phyloP scores from a whole-genome alignment of 768 basidiomycete genomes.

The Nidularia sp. region DNA sequence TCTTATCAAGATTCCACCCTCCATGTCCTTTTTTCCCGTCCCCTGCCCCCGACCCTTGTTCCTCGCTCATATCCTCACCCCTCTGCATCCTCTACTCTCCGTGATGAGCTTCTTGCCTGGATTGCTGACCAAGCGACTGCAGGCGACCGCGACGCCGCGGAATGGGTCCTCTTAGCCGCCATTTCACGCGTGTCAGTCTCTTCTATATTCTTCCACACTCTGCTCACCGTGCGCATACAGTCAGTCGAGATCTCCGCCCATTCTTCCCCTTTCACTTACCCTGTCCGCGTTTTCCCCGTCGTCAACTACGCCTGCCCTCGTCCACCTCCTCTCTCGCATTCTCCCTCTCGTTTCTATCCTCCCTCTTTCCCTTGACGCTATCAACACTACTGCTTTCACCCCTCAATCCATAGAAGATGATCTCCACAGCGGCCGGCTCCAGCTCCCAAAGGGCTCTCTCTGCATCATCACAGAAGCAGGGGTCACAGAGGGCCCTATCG shows the following conservation, averaged over 20 bases:
- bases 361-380: slow-evolving; percentile 55
- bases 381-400: slow-evolving; percentile 56
- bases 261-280: slow-evolving; percentile 65
- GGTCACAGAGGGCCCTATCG: slow-evolving; percentile 63
- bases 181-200: slow-evolving; percentile 60
- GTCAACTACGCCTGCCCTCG: slow-evolving; percentile 41
- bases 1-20: slow-evolving; percentile 41
- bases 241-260: slow-evolving; percentile 60
- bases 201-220: slow-evolving; percentile 3
- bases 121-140: slow-evolving; percentile 66
- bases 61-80: slow-evolving; percentile 31
- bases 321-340: slow-evolving; percentile 49
- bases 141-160: slow-evolving; percentile 65
- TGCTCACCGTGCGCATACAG: slow-evolving; percentile 27
- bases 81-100: slow-evolving; percentile 18
- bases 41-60: slow-evolving; percentile 34
- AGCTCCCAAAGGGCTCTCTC: slow-evolving; percentile 59
- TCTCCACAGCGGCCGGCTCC: slow-evolving; percentile 69
- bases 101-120: slow-evolving; percentile 64
- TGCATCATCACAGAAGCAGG: slow-evolving; percentile 64
- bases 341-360: slow-evolving; percentile 53
- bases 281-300: slow-evolving; percentile 55
- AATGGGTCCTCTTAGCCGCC: slow-evolving; percentile 65
- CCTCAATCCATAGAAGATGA: slow-evolving; percentile 72
- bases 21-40: slow-evolving; percentile 57